phyloP scores from a whole-genome alignment of 78 protist species.

The Dictyostelium purpureum region DNA sequence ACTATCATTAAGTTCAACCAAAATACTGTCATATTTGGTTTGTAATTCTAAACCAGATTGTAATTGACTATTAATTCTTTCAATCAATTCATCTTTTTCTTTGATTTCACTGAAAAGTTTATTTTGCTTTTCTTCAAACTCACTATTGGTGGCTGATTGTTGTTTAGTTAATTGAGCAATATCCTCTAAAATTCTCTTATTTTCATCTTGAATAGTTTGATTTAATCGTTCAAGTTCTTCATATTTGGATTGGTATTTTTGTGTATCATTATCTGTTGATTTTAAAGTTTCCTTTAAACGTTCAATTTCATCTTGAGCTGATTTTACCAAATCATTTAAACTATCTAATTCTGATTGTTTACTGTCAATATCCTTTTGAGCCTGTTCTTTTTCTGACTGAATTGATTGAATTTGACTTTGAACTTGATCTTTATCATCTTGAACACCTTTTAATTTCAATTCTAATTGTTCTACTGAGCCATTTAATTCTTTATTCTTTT shows the following conservation, averaged over 20 bases:
- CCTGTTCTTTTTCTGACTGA: not conserved
- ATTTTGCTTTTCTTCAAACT: not conserved
- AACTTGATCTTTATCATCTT: not conserved
- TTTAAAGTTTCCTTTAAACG: not conserved
- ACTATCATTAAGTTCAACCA: not conserved
- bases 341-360: not conserved
- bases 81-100: conserved; percentile 2
- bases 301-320: not conserved
- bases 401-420: not conserved
- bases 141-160: no score
- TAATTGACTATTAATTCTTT: not conserved
- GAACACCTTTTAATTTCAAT: no score
- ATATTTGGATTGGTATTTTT: not conserved
- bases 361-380: not conserved
- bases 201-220: not conserved
- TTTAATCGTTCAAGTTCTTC: not conserved
- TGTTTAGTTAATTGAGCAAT: no score
- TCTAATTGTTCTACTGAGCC: not conserved
- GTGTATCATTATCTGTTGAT: no score
- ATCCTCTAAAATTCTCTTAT: not conserved
- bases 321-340: no score
- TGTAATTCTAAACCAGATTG: not conserved
- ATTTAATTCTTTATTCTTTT: not conserved
- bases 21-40: not conserved
- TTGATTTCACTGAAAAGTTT: not conserved